These are phyloP conservation scores for Trichoderma erinaceum DNA, from an alignment of 495 filamentous ascomycete species.

Conservation along the genomic window DNA sequence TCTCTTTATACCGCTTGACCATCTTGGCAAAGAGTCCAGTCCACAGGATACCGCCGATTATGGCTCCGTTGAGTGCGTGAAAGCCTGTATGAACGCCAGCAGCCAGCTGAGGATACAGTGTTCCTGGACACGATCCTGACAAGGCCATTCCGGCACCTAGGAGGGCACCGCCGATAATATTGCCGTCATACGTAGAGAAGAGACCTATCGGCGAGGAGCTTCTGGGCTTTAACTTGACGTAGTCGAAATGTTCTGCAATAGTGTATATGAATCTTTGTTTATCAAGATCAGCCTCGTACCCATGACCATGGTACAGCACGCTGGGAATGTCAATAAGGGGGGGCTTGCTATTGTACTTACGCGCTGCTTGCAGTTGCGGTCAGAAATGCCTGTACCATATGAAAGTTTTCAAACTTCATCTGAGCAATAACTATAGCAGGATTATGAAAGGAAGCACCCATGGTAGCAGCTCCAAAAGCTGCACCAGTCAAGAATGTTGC, in stretches of 20 bases:
- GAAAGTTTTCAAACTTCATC: conserved; percentile 47
- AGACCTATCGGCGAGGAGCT: conserved; percentile 32
- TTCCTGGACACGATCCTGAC: conserved; percentile 52
- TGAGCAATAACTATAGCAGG: conserved; percentile 49
- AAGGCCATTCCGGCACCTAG: conserved; percentile 51
- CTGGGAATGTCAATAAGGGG: neutral
- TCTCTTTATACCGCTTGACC: conserved; percentile 18
- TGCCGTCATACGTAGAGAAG: conserved; percentile 44
- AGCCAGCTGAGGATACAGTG: conserved; percentile 48
- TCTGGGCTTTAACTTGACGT: conserved; percentile 30
- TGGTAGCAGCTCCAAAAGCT: conserved; percentile 49
- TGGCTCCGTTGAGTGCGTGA: conserved; percentile 36
- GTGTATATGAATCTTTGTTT: conserved; percentile 28
- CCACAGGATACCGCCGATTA: conserved; percentile 40
- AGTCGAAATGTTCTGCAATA: conserved; percentile 27
- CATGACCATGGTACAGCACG: neutral
- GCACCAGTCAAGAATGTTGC: conserved; percentile 38
- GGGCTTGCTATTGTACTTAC: conserved; percentile 32
- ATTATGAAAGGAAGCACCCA: conserved; percentile 46
- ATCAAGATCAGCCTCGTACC: neutral
- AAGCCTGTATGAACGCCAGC: conserved; percentile 40
- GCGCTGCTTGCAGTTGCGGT: conserved; percentile 48
- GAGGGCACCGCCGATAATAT: conserved; percentile 49
- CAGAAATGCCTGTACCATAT: conserved; percentile 54
- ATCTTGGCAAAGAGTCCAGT: conserved; percentile 26